Percentiles rank a stretch among this genome's conserved stretches.
Evolutionary conservation across 108 stramenopile genomes (phyloP).

Genomic region (Nannochloropsis granulata): DNA sequence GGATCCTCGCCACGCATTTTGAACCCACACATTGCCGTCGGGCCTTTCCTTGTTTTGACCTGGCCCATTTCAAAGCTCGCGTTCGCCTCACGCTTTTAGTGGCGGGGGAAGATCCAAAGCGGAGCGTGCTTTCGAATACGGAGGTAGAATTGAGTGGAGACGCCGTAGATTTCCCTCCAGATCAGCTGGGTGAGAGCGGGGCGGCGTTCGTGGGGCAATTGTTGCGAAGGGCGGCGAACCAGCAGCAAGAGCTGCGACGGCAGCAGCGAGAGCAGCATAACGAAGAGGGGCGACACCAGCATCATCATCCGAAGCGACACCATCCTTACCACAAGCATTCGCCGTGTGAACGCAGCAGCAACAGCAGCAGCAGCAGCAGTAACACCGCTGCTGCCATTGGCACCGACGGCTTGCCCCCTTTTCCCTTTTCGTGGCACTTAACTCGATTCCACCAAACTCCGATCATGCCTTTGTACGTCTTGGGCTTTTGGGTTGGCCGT

Average conservation of each 20-base stretch:
- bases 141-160: not conserved
- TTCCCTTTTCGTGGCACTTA: not conserved
- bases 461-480: slow-evolving; percentile 16
- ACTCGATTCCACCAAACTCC: slow-evolving; percentile 12
- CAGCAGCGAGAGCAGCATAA: not conserved
- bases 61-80: slow-evolving; percentile 11
- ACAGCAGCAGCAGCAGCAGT: too few relatives aligned
- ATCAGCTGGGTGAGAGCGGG: not conserved
- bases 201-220: not conserved
- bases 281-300: too few relatives aligned
- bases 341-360: not conserved
- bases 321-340: too few relatives aligned
- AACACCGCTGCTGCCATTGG: too few relatives aligned
- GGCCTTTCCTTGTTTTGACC: slow-evolving; percentile 24
- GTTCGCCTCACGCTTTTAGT: slow-evolving; percentile 15
- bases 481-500: slow-evolving; percentile 20
- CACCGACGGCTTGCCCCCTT: too few relatives aligned
- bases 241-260: not conserved
- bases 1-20: slow-evolving; percentile 15
- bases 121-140: slow-evolving; percentile 11
- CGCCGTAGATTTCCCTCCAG: too few relatives aligned
- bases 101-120: not conserved
- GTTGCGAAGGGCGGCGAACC: not conserved
- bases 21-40: slow-evolving; percentile 22
- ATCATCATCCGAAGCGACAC: too few relatives aligned